phyloP scores from a whole-genome alignment of 768 basidiomycete species.

The Melanogaster broomeanus region DNA sequence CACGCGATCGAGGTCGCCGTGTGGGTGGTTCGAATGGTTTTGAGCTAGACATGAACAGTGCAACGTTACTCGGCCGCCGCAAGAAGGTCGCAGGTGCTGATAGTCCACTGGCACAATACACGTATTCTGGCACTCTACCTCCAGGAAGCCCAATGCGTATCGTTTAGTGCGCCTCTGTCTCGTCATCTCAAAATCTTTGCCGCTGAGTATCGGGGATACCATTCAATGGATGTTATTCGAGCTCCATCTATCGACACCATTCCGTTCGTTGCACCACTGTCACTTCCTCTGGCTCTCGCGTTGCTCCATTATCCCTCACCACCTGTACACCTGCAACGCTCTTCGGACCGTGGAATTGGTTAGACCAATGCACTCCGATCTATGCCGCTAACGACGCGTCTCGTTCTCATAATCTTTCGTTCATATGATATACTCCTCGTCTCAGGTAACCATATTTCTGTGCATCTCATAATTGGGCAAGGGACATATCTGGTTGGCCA shows the following conservation, averaged over 20 bases:
- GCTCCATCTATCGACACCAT: not conserved
- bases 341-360: slow-evolving; percentile 1
- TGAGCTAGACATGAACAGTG: slow-evolving; percentile 83
- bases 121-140: slow-evolving; percentile 1
- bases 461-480: slow-evolving; percentile 9
- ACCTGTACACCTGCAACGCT: not conserved
- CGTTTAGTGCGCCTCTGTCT: slow-evolving; percentile 7
- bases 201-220: not conserved
- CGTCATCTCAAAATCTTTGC: not conserved
- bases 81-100: slow-evolving; percentile 42
- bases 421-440: slow-evolving; percentile 6
- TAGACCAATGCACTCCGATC: not conserved
- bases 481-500: slow-evolving; percentile 13
- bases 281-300: not conserved
- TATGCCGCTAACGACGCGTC: slow-evolving; percentile 7
- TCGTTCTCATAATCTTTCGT: slow-evolving; percentile 2
- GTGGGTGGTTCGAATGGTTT: slow-evolving; percentile 46
- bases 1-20: slow-evolving; percentile 55
- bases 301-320: not conserved
- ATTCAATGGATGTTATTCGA: not conserved
- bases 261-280: not conserved
- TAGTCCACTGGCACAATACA: slow-evolving; percentile 36
- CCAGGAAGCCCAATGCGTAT: slow-evolving; percentile 38
- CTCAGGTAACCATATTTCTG: slow-evolving; percentile 5
- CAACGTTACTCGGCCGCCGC: slow-evolving; percentile 81